Evolutionary conservation across 768 basidiomycete species (phyloP), one percentile per base, ranked within the genome.

Genomic region (Mycena polygramma): DNA sequence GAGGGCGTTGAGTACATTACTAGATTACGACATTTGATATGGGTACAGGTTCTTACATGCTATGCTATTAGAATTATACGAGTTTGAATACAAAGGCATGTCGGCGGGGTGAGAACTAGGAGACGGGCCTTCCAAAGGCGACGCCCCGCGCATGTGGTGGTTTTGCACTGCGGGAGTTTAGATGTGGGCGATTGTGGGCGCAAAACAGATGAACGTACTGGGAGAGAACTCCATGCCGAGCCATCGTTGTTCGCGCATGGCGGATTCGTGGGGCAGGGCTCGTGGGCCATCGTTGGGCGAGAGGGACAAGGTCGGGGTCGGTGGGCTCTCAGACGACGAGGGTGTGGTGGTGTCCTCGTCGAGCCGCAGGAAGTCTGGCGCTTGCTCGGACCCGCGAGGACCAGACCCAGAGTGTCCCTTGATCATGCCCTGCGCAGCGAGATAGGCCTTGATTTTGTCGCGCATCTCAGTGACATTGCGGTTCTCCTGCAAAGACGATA

Each of bases 381-480:
- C 90, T 20, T 86, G 87, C 2, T 91, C 91, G 43, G 83, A 75
- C 24, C 83, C 80, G 52, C 91, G 89, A 22, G 91, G 85, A 2
- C 88, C 90, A 35, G 91, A 82, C 65, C 91, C 91, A 22, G 94
- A 92, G 75, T 94, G 93, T 36, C 94, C 94, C 81, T 95, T 95
- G 80, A 95, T 94, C 92, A 94, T 93, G 57, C 94, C 94, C 78
- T 94, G 92, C 0, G 92, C 88, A 0, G 92, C 92, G 26, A 95
- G 86, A 76, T 93, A 93, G 1, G 82, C 81, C 82, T 94, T 95
- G 77, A 94, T 94, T 81, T 90, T 92, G 74, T 93, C 92, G 63
- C 93, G 87, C 48, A 94, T 82, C 69, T 88, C 87, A 43, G 86
- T 77, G 5, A 94, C 92, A 70, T 89, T 91, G 71, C 88, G 86